Evolutionary conservation across 306 rosid species (phyloP), one percentile per base, ranked within the genome.

Genomic region (Trifolium pratense): DNA sequence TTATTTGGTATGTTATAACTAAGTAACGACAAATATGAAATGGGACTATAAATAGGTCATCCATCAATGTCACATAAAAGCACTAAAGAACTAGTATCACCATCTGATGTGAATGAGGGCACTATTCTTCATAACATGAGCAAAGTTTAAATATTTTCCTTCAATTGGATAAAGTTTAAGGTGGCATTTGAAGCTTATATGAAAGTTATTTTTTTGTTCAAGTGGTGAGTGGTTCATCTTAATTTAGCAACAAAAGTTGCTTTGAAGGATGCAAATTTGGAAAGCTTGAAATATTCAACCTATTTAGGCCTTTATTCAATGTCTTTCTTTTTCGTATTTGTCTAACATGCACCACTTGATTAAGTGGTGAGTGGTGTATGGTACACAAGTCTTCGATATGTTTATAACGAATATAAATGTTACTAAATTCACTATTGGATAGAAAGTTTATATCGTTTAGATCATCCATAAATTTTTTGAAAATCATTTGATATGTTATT

Each of bases 101-200:
- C 13, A 18, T 57, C 1, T 57, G 65, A 26, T 58, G 64, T 57
- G 64, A 57, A 57, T 25, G 10, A 15, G 37, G 36, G 37, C 37
- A 57, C 36, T 57, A 57, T 29, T 12, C 0, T 58, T 13, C 3
- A 49, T 49, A 49, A 7, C 11, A 49, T 16, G 21, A 42, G 11
- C 6, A 46, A 48, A n/a, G 61, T 21, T 11, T 55, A 21, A 55
- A 21, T 55, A 55, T 55, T 55, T 23, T 6, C 14, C 6, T 55
- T 21, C 2, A 53, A 20, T 53, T 53, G 60, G 60, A 53, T 53
- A 61, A 7, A 48, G 37, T 46, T n/a, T n/a, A n/a, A n/a, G n/a
- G n/a, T n/a, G n/a, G n/a, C n/a, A n/a, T n/a, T 61, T 32, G 14
- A 74, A 46, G 78, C 36, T 61, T 29, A 34, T 32, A 31, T 48